Evolutionary conservation across 176 grass and related monocot genomes (phyloP).

Genomic region (Otatea glauca): DNA sequence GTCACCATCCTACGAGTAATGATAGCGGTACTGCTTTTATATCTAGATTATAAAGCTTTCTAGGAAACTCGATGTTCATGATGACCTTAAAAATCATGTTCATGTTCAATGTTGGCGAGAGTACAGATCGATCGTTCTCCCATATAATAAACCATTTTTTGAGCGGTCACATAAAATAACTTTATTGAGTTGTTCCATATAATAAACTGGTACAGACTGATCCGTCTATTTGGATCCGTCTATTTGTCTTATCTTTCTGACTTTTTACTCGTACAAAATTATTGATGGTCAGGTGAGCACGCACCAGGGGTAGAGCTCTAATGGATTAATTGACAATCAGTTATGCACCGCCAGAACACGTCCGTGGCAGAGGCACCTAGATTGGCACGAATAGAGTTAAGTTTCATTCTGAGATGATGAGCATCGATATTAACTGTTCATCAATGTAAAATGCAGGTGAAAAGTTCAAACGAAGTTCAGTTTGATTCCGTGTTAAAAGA

Average conservation of each 20-base stretch:
- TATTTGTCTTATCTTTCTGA: background rate
- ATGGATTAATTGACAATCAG: background rate
- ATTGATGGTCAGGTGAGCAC: background rate
- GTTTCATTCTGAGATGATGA: background rate
- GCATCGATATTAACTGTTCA: background rate
- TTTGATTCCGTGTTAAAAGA: background rate
- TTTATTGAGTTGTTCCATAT: too few relatives aligned
- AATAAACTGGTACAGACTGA: background rate
- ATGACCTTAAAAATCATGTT: background rate
- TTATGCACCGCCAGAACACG: background rate
- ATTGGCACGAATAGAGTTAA: too few relatives aligned
- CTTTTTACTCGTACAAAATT: background rate
- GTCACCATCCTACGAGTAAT: background rate
- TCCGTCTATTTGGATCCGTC: too few relatives aligned
- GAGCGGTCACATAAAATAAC: too few relatives aligned
- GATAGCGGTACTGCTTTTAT: background rate
- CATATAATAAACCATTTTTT: too few relatives aligned
- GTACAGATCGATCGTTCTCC: background rate
- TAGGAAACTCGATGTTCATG: background rate
- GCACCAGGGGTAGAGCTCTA: background rate
- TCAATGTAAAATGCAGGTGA: background rate
- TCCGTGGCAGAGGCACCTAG: background rate
- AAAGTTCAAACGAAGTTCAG: background rate
- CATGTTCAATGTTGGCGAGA: background rate
- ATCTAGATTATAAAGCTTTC: background rate